Percentiles rank a stretch among this genome's conserved stretches.
Conservation (phyloP, 352 stramenopile genomes). For the Globisporangium echinulatum region DNA sequence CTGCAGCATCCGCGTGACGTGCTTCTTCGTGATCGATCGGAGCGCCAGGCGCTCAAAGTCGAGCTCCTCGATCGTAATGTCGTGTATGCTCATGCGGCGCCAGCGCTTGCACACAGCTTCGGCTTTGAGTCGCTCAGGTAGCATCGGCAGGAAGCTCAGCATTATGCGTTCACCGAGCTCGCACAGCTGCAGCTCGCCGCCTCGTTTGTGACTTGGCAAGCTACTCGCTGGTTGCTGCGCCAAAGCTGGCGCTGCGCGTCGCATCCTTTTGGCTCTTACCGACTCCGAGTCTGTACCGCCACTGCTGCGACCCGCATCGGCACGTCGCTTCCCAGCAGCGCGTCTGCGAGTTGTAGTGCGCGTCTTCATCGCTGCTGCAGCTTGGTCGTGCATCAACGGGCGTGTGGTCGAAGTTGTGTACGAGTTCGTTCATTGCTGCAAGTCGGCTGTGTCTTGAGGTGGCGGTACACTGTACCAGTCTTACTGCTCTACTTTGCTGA, state of each 20-base stretch:
- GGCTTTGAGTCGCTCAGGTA: conserved; percentile 43
- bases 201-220: neutral
- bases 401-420: too few relatives aligned
- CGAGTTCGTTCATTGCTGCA: too few relatives aligned
- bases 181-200: conserved; percentile 15
- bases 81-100: conserved; percentile 26
- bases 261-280: too few relatives aligned
- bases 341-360: too few relatives aligned
- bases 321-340: too few relatives aligned
- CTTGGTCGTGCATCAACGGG: too few relatives aligned
- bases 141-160: conserved; percentile 38
- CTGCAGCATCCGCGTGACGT: conserved; percentile 33
- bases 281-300: too few relatives aligned
- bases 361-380: too few relatives aligned
- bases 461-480: too few relatives aligned
- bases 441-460: too few relatives aligned
- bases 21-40: conserved; percentile 20
- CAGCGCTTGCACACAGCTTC: conserved; percentile 58
- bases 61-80: conserved; percentile 36
- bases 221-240: neutral
- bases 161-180: conserved; percentile 39
- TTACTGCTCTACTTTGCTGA: too few relatives aligned
- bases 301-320: too few relatives aligned
- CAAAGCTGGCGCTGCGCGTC: neutral
- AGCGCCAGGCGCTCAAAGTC: conserved; percentile 35